Percentiles rank a stretch among this genome's conserved stretches.
Evolutionary conservation across 805 yeast genomes (phyloP).

Genomic region (Pichia exigua): DNA sequence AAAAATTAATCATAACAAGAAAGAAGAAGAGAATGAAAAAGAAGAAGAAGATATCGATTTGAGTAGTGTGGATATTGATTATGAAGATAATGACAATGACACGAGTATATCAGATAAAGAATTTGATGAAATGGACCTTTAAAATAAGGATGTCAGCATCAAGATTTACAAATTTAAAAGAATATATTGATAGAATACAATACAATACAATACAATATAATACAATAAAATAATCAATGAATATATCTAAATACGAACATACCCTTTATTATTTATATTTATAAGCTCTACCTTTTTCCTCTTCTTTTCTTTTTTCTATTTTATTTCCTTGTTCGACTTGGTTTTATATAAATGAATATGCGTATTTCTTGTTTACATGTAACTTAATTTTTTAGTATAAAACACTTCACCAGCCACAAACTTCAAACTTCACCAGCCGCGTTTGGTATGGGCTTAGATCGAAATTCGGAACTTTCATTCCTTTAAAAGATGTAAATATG

Average conservation of each 20-base stretch:
- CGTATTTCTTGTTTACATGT: not conserved
- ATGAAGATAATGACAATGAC: not conserved
- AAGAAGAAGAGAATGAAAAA: conserved; percentile 14
- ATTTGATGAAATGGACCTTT: conserved; percentile 4
- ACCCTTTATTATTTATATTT: not conserved
- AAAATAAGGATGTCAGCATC: not conserved
- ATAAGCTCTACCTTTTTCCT: not conserved
- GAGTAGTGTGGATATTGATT: conserved; percentile 1
- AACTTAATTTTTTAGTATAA: not conserved
- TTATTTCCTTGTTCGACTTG: not conserved
- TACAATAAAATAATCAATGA: not conserved
- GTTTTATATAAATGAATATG: not conserved
- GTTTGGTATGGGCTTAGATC: not conserved
- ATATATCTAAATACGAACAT: not conserved
- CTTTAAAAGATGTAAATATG: not conserved
- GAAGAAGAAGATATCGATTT: not conserved
- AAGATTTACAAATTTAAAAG: too few species aligned
- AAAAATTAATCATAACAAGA: conserved; percentile 17
- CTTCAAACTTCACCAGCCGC: not conserved
- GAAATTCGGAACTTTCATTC: not conserved
- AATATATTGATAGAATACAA: too few species aligned
- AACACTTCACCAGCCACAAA: not conserved
- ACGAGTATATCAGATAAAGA: not conserved
- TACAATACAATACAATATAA: too few species aligned
- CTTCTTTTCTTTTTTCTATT: not conserved